Conservation (phyloP, 179 eudicot species). For the Beta lomatogona region DNA sequence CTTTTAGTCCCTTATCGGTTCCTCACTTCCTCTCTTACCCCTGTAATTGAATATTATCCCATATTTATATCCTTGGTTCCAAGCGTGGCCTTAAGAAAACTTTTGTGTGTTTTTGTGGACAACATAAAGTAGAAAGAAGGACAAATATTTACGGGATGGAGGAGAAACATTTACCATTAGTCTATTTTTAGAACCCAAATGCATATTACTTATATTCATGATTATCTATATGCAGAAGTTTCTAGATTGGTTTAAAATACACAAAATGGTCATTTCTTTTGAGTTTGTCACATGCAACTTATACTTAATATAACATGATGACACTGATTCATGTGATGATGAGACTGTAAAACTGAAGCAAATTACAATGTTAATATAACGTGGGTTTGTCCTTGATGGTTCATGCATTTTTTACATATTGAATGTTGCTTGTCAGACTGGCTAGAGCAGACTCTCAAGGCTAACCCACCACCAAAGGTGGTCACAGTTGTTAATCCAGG, state of each 20-base stretch:
- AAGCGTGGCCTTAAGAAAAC: neutral
- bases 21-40: neutral
- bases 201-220: neutral
- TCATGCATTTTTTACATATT: conserved; percentile 1
- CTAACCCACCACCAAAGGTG: conserved; percentile 91
- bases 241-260: neutral
- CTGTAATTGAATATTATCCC: neutral
- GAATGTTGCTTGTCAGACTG: conserved; percentile 57
- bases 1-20: neutral
- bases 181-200: neutral
- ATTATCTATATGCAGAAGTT: neutral
- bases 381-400: neutral
- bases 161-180: neutral
- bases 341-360: neutral
- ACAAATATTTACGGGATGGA: neutral
- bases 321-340: neutral
- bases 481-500: conserved; percentile 99
- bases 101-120: neutral
- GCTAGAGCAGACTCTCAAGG: conserved; percentile 67
- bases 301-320: neutral
- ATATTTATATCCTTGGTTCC: neutral
- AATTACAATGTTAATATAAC: neutral
- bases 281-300: neutral
- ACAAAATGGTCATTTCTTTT: neutral
- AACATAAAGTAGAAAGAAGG: neutral